Conservation (phyloP, 2,329 filamentous ascomycete species). For the Trichophyton verrucosum region DNA sequence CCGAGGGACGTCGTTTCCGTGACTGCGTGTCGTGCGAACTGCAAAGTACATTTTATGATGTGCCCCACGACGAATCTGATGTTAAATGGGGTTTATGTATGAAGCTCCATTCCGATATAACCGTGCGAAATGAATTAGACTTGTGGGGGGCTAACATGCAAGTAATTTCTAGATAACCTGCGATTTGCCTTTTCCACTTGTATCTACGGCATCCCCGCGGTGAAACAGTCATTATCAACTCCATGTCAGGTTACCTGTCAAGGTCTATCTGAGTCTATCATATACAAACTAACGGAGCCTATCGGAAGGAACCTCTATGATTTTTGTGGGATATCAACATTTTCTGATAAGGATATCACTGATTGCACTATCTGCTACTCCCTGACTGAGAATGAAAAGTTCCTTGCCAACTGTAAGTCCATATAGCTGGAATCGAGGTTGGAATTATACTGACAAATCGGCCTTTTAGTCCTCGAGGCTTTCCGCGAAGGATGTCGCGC, state of each 20-base stretch:
- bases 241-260: slow-evolving; percentile 35
- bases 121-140: background rate
- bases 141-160: slow-evolving; percentile 10
- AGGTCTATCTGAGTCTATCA: slow-evolving; percentile 22
- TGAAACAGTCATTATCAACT: slow-evolving; percentile 28
- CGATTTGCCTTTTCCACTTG: slow-evolving; percentile 34
- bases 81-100: slow-evolving; percentile 37
- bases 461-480: slow-evolving; percentile 32
- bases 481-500: slow-evolving; percentile 36
- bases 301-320: slow-evolving; percentile 21
- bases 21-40: slow-evolving; percentile 33
- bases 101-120: background rate
- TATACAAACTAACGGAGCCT: slow-evolving; percentile 21
- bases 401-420: slow-evolving; percentile 32
- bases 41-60: slow-evolving; percentile 27
- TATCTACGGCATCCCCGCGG: slow-evolving; percentile 30
- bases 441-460: background rate
- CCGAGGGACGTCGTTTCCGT: slow-evolving; percentile 25
- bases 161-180: slow-evolving; percentile 29
- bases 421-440: background rate
- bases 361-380: slow-evolving; percentile 35
- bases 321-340: slow-evolving; percentile 28
- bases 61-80: slow-evolving; percentile 28
- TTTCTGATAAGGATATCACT: slow-evolving; percentile 32
- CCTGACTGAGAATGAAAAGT: slow-evolving; percentile 28